phyloP scores from a whole-genome alignment of 768 basidiomycete species.

The Porpolomopsis calyptriformis region DNA sequence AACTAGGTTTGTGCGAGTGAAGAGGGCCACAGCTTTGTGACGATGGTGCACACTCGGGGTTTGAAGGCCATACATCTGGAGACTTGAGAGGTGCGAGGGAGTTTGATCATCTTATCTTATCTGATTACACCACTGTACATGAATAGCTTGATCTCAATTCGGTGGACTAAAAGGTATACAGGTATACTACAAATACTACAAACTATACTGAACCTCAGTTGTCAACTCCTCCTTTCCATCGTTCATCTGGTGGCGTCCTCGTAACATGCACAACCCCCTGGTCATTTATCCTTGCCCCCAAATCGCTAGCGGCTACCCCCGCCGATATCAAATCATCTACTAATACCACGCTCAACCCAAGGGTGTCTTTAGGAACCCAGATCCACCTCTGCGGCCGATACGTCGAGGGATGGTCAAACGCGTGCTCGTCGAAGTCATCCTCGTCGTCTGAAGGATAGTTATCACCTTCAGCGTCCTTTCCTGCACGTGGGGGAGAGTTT shows the following conservation, averaged over 20 bases:
- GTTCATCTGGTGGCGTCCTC: conserved; percentile 35
- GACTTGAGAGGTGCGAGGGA: conserved; percentile 29
- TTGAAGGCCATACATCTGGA: conserved; percentile 50
- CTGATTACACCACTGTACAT: too few relatives aligned
- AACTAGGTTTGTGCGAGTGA: conserved; percentile 37
- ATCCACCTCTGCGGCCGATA: conserved; percentile 37
- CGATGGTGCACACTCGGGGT: conserved; percentile 62
- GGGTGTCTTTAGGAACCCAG: conserved; percentile 34
- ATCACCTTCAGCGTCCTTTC: conserved; percentile 15
- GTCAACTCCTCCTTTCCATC: conserved; percentile 32
- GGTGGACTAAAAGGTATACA: too few relatives aligned
- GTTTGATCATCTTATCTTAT: too few relatives aligned
- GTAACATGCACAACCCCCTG: conserved; percentile 36
- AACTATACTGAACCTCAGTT: conserved; percentile 14
- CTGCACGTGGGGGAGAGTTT: conserved; percentile 9
- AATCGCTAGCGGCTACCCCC: conserved; percentile 35
- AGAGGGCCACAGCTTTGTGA: conserved; percentile 57
- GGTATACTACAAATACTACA: too few relatives aligned
- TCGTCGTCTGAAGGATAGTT: conserved; percentile 22
- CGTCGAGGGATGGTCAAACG: conserved; percentile 38
- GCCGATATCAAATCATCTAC: conserved; percentile 26
- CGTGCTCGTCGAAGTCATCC: conserved; percentile 25
- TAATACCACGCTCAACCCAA: conserved; percentile 32
- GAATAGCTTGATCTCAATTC: too few relatives aligned
- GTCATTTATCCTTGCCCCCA: conserved; percentile 33